phyloP scores from a whole-genome alignment of 805 yeast genomes.

The Ogataea methanolica region DNA sequence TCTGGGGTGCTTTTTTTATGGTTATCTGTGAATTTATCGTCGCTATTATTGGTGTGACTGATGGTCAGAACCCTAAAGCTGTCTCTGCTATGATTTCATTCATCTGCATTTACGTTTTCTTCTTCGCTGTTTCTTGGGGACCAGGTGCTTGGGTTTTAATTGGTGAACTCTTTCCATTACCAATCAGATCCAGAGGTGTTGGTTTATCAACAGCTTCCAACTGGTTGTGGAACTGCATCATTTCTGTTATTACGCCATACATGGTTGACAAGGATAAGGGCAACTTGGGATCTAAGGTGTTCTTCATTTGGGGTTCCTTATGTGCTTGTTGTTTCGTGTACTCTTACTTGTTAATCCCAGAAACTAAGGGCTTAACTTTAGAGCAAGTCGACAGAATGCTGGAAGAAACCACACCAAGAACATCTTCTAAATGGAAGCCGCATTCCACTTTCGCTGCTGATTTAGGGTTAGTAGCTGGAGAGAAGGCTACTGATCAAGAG shows the following conservation, averaged over 20 bases:
- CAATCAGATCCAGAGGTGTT: slow-evolving; percentile 70
- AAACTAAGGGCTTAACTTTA: slow-evolving; percentile 41
- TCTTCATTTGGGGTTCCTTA: slow-evolving; percentile 32
- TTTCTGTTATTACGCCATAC: slow-evolving; percentile 74
- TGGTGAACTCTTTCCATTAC: slow-evolving; percentile 64
- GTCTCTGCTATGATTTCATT: slow-evolving; percentile 24
- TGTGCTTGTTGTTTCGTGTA: not conserved
- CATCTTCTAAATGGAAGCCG: slow-evolving; percentile 33
- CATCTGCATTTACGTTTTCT: slow-evolving; percentile 31
- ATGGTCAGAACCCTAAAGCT: slow-evolving; percentile 24
- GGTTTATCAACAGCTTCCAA: slow-evolving; percentile 70
- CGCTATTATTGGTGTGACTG: slow-evolving; percentile 36
- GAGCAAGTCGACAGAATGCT: slow-evolving; percentile 37
- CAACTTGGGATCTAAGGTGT: slow-evolving; percentile 39
- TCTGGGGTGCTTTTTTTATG: slow-evolving; percentile 49
- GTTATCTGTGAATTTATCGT: slow-evolving; percentile 53
- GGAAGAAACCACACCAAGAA: slow-evolving; percentile 19
- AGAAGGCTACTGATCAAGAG: not conserved
- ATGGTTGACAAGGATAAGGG: slow-evolving; percentile 57
- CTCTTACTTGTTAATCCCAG: slow-evolving; percentile 41
- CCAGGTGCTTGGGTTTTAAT: slow-evolving; percentile 69
- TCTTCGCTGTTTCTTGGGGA: slow-evolving; percentile 64
- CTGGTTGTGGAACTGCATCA: slow-evolving; percentile 74
- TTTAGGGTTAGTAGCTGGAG: not conserved
- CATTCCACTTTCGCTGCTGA: slow-evolving; percentile 8